Evolutionary conservation across 78 protist genomes (phyloP), one percentile per base, ranked within the genome.

Genomic region (Dictyostelium intermedium): DNA sequence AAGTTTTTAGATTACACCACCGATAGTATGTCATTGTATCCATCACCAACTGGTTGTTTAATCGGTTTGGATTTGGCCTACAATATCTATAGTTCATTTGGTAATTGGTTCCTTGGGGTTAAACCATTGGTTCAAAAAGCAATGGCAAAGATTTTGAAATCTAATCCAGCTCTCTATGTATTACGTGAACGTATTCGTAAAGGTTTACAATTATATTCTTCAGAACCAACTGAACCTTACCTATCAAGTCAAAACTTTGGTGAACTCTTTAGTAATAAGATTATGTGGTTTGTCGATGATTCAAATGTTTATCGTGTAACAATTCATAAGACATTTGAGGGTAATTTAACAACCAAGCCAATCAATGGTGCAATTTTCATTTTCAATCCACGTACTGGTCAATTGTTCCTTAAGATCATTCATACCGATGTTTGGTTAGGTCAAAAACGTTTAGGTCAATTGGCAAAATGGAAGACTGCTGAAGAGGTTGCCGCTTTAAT

Each of bases 331-430:
- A 99, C 99, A 7, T 98, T 98, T 77, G 99, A 99, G 89, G 99
- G 99, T 41, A 98, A 97, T 82, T 16, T 97, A 45, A 95, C 98
- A 27, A 47, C 72, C 6, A 99, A 99, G 94, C 99, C 99, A 73
- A 98, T 99, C 93, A 99, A 99, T 95, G 99, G 99, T 41, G 99
- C 99, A 34, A 98, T 99, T 87, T 98, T 99, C 97, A 98, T 99
- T 95, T 99, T 99, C 98, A 99, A 99, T 91, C 99, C 99, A 50
- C 94, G 99, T 69, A 99, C 99, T 5, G 99, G 99, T 30, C 99
- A 98, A 93, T 96, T 99, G 34, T 98, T 96, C 98, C 96, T 99
- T 83, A 99, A 98, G 97, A 97, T 99, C 83, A 99, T 99, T 83
- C 99, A 99, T 97, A 99, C 99, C 50, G 83, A 95, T 23, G 99